Evolutionary conservation across 371 early-diverging fungal species (phyloP), one percentile per base, ranked within the genome.

Genomic region (Saksenaea oblongispora): DNA sequence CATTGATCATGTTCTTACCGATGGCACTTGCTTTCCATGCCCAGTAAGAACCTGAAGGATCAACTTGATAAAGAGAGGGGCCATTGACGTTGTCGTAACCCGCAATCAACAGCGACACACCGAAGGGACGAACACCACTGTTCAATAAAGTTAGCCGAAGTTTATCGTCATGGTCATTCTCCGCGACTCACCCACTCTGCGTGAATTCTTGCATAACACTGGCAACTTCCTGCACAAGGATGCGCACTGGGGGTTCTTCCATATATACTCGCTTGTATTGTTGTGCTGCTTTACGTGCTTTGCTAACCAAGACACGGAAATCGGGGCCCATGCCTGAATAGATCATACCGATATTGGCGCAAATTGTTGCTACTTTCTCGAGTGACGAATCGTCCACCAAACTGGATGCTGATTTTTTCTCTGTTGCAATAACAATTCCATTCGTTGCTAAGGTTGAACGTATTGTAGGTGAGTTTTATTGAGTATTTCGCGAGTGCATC

Each of bases 261-360:
- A 85, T 86, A 74, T 97, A 97, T n/a, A 93, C 85, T 62, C 91
- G 84, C 69, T 91, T 92, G 83, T 99, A 98, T 68, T 89, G 89
- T 71, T 98, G 98, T 53, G 97, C 98, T 44, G 91, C 87, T 79
- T 99, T 99, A 67, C 99, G 89, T 59, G 98, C 98, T 73, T 93
- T 94, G 75, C 87, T 89, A 34, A 97, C 92, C 54, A 98, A 82
- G n/a, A 98, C 92, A 62, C 98, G 90, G 72, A 95, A 94, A 83
- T 97, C 98, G 36, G 97, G 98, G 0, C 95, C 96, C 95, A 99
- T 96, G 51, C 99, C 99, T 35, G 98, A 94, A 78, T 98, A 98
- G 54, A 98, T 95, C 86, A 99, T 89, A 62, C 98, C 99, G 69
- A 98, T 93, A 75, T 91, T 95, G 61, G 89, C 82, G 70, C 94